A percentile compares a stretch with the other conserved stretches of the same genome.
These are phyloP conservation scores for Leptomonas seymouri DNA, from an alignment of 208 protist species.

Conservation along the genomic window DNA sequence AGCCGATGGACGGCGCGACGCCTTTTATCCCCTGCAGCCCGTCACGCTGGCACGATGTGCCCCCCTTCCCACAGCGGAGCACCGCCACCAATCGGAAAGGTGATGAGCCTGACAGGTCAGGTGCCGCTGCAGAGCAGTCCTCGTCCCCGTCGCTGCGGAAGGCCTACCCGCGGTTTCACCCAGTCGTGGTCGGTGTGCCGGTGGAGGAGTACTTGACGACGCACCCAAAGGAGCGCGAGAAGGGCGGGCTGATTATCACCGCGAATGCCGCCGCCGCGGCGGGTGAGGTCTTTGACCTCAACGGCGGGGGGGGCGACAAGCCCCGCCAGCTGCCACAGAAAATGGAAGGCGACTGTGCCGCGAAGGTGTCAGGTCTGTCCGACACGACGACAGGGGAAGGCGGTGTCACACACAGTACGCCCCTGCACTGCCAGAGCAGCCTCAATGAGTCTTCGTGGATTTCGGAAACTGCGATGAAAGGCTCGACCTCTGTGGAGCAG, in stretches of 20 bases:
- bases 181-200: slow-evolving; percentile 16
- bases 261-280: neutral
- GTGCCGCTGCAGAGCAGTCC: too few species aligned
- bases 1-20: slow-evolving; percentile 15
- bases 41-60: slow-evolving; percentile 23
- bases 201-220: slow-evolving; percentile 21
- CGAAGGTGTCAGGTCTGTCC: neutral
- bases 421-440: neutral
- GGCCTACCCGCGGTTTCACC: slow-evolving; percentile 13
- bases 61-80: slow-evolving; percentile 19
- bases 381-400: too few species aligned
- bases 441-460: neutral
- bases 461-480: neutral
- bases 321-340: too few species aligned
- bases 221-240: slow-evolving; percentile 15
- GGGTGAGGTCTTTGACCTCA: neutral
- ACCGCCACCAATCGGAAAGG: neutral
- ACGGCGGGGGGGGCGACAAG: neutral
- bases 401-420: neutral
- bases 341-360: neutral
- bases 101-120: too few species aligned
- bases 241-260: slow-evolving; percentile 3
- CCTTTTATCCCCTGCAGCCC: slow-evolving; percentile 29
- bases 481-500: neutral
- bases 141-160: neutral